A percentile compares a stretch with the other conserved stretches of the same genome.
phyloP scores from a whole-genome alignment of 495 filamentous ascomycete species.

The Hypomontagnella monticulosa region DNA sequence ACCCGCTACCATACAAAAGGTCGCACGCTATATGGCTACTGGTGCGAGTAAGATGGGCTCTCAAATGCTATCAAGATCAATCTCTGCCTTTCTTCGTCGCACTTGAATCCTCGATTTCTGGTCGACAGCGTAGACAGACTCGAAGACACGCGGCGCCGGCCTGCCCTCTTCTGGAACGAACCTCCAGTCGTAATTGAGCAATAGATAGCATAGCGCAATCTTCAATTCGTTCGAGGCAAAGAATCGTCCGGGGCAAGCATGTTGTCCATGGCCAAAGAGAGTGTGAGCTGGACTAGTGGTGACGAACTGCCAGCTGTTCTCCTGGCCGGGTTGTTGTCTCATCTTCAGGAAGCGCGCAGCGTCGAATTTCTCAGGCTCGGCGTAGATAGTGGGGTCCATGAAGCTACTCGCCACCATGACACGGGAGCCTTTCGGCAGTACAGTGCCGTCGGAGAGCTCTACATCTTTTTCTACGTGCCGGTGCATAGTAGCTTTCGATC shows the following conservation, averaged over 20 bases:
- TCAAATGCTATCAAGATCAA: slow-evolving; percentile 36
- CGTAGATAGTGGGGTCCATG: slow-evolving; percentile 56
- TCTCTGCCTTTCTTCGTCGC: slow-evolving; percentile 40
- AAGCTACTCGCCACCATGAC: slow-evolving; percentile 50
- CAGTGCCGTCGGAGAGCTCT: slow-evolving; percentile 57
- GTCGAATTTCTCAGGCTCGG: slow-evolving; percentile 55
- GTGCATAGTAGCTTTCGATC: slow-evolving; percentile 52
- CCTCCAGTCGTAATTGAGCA: slow-evolving; percentile 60
- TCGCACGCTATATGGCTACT: too few relatives aligned
- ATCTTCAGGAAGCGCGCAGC: slow-evolving; percentile 58
- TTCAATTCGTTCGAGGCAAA: slow-evolving; percentile 61
- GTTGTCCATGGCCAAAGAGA: slow-evolving; percentile 60
- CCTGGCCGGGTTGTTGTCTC: slow-evolving; percentile 55
- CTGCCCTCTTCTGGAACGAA: slow-evolving; percentile 46
- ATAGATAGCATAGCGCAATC: slow-evolving; percentile 52
- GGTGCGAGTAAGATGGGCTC: too few relatives aligned
- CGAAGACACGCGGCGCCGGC: slow-evolving; percentile 40
- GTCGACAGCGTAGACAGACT: slow-evolving; percentile 29
- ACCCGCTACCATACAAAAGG: too few relatives aligned
- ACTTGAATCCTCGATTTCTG: slow-evolving; percentile 41
- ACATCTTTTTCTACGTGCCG: slow-evolving; percentile 52
- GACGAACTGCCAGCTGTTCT: slow-evolving; percentile 59
- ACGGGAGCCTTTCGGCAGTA: slow-evolving; percentile 60
- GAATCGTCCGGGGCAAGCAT: slow-evolving; percentile 64
- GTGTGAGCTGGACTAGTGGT: slow-evolving; percentile 55